Evolutionary conservation across 257 asterid genomes (phyloP).

Genomic region (Gentiana dahurica): DNA sequence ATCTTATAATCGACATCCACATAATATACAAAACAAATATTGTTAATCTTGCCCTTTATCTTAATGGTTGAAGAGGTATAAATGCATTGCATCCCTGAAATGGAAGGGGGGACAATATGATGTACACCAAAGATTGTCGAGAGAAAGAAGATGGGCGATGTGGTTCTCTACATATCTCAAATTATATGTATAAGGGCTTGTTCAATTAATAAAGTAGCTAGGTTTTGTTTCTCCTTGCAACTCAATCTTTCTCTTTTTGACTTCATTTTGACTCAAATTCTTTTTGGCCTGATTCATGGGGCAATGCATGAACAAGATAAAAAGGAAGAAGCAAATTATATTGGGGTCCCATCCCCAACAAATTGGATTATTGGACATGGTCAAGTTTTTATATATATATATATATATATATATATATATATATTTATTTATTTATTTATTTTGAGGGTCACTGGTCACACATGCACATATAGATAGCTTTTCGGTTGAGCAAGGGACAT

Average conservation of each 20-base stretch:
- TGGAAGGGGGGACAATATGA: slow-evolving; percentile 20
- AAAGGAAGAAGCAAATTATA: slow-evolving; percentile 13
- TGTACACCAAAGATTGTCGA: slow-evolving; percentile 19
- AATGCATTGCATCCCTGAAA: slow-evolving; percentile 22
- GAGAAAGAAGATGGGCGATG: slow-evolving; percentile 16
- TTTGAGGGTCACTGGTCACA: slow-evolving; percentile 28
- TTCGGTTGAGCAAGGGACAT: slow-evolving; percentile 32
- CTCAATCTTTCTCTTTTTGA: slow-evolving; percentile 28
- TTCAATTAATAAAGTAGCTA: slow-evolving; percentile 22
- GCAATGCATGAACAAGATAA: slow-evolving; percentile 49
- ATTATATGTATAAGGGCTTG: slow-evolving; percentile 8
- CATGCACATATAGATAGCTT: slow-evolving; percentile 5
- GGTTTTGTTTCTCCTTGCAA: slow-evolving; percentile 20
- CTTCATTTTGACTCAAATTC: slow-evolving; percentile 41
- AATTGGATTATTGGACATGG: slow-evolving; percentile 23
- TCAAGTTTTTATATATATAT: slow-evolving; percentile 15
- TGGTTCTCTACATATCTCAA: slow-evolving; percentile 15
- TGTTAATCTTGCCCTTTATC: too few species aligned
- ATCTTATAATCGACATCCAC: too few species aligned
- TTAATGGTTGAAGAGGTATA: slow-evolving; percentile 1
- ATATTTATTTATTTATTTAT: too few species aligned
- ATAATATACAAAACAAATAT: too few species aligned
- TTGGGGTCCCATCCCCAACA: slow-evolving; percentile 27
- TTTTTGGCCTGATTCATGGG: slow-evolving; percentile 41
- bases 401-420: slow-evolving; percentile 1